Conservation (phyloP, 2,329 filamentous ascomycete genomes). For the Diaporthe citri region DNA sequence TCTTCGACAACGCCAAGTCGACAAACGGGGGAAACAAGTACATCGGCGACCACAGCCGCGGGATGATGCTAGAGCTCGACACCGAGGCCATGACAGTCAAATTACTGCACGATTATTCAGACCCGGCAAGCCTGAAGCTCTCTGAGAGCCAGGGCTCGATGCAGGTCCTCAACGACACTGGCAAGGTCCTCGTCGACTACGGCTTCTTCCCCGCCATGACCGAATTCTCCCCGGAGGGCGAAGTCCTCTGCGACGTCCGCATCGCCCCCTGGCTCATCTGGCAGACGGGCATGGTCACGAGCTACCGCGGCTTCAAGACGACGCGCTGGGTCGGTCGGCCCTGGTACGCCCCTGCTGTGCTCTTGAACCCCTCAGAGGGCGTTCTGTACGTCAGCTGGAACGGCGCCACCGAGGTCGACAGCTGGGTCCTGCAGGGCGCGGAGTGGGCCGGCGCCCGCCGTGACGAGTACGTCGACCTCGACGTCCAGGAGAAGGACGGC, state of each 20-base stretch:
- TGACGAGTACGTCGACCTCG: constrained; percentile 32
- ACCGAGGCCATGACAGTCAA: constrained; percentile 46
- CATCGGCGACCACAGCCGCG: constrained; percentile 47
- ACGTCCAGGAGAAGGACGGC: constrained; percentile 34
- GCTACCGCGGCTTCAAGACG: constrained; percentile 42
- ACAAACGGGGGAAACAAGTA: constrained; percentile 46
- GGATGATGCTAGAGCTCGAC: constrained; percentile 49
- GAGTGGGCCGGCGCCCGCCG: constrained; percentile 29
- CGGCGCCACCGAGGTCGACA: constrained; percentile 40
- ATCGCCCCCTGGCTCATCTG: constrained; percentile 40
- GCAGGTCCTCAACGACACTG: constrained; percentile 28
- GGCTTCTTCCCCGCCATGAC: constrained; percentile 41
- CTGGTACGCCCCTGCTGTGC: constrained; percentile 29
- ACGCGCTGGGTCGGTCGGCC: constrained; percentile 39
- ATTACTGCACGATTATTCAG: constrained; percentile 48
- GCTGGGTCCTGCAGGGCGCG: constrained; percentile 41
- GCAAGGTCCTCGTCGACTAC: constrained; percentile 40
- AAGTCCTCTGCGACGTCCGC: constrained; percentile 42
- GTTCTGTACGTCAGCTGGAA: constrained; percentile 43
- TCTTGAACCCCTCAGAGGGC: constrained; percentile 28
- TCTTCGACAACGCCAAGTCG: constrained; percentile 56
- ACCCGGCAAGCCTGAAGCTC: constrained; percentile 43
- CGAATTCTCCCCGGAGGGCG: constrained; percentile 37
- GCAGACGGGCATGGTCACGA: constrained; percentile 40
- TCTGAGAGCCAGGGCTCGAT: constrained; percentile 37